Base-by-base conservation (phyloP, 1,284 basidiomycete genomes). In the Papiliotrema flavescens region DNA sequence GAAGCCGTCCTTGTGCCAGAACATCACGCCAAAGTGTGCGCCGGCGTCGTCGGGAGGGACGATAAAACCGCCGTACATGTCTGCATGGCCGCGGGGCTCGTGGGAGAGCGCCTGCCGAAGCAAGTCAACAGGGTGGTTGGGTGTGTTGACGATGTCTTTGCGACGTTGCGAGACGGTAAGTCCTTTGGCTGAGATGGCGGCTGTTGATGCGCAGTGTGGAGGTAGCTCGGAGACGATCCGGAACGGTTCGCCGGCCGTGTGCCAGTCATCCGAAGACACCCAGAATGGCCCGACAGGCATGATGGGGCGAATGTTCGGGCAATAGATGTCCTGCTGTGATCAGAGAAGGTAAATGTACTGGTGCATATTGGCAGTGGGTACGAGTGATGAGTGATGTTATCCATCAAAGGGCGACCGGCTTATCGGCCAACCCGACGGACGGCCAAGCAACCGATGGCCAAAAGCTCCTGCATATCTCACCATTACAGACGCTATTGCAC, bases 1-100 rank as follows among this genome's bases (percentile, higher is more conserved):
- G 62, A 80, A 80, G 0, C 79, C 79, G 66, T 80, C 79, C 60
- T 80, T 80, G 64, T 80, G 79, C 56, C 75, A 80, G 61, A 80
- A 80, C 34, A 80, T 59, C 14, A 80, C 79, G 1, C 78, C 79
- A 28, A 80, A 76, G 56, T 79, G 74, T 0, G 79, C 79, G 17
- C 75, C 70, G 1, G 74, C 76, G 17, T 61, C 52, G 34, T 57
- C 53, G 15, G 78, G 78, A 28, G 76, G 63, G 0, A 79, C 66
- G 11, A 79, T 64, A 41, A 79, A 76, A 15, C 78, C 79, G 5
- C 80, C 79, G 54, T 81, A 81, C 80, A 81, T 81, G 55, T 79
- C 79, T 19, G 62, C 60, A 54, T 80, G 80, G 2, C 79, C 79
- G 37, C 79, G 71, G 5, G 79, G 80, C 57, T 80, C 79, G 17